Percentiles rank a stretch among this genome's conserved stretches.
Conservation (phyloP, 2,329 filamentous ascomycete genomes). For the Microcyclospora pomicola region DNA sequence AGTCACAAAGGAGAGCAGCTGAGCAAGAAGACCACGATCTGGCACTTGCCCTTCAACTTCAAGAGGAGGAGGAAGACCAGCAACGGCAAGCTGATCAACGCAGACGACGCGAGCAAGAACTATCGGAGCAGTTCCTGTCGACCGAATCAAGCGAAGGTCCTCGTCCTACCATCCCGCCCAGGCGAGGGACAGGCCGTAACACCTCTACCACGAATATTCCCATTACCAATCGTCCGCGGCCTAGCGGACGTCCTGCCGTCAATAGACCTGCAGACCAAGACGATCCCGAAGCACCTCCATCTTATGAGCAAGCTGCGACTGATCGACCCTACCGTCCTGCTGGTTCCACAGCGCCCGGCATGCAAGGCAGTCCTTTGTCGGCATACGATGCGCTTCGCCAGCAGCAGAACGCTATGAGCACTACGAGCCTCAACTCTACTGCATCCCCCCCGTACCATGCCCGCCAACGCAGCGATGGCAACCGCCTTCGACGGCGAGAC, state of each 20-base stretch:
- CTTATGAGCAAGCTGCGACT: constrained; percentile 50
- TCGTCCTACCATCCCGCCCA: constrained; percentile 12
- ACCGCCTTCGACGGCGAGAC: neutral
- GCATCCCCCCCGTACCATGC: neutral
- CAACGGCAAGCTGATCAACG: constrained; percentile 46
- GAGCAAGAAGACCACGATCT: constrained; percentile 74
- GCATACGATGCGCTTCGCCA: constrained; percentile 20
- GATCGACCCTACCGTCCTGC: constrained; percentile 37
- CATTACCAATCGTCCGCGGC: constrained; percentile 2
- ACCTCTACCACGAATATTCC: constrained; percentile 7
- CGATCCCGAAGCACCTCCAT: constrained; percentile 46
- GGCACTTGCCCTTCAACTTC: constrained; percentile 78
- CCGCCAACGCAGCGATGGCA: neutral
- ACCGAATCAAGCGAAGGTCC: constrained; percentile 33
- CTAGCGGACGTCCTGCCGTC: constrained; percentile 11
- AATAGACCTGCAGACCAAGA: constrained; percentile 20
- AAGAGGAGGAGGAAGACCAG: constrained; percentile 82
- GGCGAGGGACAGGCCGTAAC: constrained; percentile 4
- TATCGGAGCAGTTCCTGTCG: constrained; percentile 54
- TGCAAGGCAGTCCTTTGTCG: constrained; percentile 21
- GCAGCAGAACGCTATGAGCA: constrained; percentile 13
- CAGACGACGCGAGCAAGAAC: constrained; percentile 49
- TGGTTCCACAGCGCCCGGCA: constrained; percentile 13
- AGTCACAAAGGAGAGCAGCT: constrained; percentile 32
- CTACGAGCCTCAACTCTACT: constrained; percentile 6